phyloP scores from a whole-genome alignment of 2,329 filamentous ascomycete species.

The Aspergillus sp. region DNA sequence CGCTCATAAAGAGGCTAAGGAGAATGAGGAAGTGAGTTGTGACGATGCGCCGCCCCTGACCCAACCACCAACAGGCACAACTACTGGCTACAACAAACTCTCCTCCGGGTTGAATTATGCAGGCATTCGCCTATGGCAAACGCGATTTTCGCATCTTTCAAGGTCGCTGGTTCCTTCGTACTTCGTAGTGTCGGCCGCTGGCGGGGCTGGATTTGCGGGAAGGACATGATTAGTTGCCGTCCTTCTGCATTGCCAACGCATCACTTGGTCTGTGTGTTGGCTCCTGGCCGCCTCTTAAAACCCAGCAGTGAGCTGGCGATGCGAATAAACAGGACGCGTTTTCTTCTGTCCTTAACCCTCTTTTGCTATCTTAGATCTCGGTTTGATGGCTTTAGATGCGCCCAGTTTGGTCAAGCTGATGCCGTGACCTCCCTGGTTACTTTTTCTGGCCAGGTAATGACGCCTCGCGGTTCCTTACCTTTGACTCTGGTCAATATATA shows the following conservation, averaged over 20 bases:
- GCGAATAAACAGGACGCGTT: conserved; percentile 16
- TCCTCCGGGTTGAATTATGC: not conserved
- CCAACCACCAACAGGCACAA: not conserved
- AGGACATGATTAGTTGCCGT: conserved; percentile 25
- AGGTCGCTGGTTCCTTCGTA: conserved; percentile 3
- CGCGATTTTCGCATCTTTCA: not conserved
- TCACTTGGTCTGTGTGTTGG: conserved; percentile 30
- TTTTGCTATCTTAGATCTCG: not conserved
- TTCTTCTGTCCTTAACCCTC: not conserved
- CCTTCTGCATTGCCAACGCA: conserved; percentile 31
- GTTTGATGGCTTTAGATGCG: not conserved
- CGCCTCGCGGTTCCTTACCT: not conserved
- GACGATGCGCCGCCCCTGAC: not conserved
- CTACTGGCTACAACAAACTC: not conserved
- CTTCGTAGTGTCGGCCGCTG: not conserved
- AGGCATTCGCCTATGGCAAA: conserved; percentile 11
- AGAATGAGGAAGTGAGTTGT: not conserved
- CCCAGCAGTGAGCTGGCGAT: conserved; percentile 7
- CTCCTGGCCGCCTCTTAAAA: conserved; percentile 1
- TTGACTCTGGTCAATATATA: not conserved
- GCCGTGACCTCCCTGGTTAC: not conserved
- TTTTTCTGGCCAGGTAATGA: not conserved
- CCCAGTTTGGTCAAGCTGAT: not conserved
- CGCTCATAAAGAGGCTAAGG: not conserved
- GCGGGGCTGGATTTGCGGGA: conserved; percentile 21